Evolutionary conservation across 2,329 filamentous ascomycete species (phyloP).

Genomic region (Volutella citrinella): DNA sequence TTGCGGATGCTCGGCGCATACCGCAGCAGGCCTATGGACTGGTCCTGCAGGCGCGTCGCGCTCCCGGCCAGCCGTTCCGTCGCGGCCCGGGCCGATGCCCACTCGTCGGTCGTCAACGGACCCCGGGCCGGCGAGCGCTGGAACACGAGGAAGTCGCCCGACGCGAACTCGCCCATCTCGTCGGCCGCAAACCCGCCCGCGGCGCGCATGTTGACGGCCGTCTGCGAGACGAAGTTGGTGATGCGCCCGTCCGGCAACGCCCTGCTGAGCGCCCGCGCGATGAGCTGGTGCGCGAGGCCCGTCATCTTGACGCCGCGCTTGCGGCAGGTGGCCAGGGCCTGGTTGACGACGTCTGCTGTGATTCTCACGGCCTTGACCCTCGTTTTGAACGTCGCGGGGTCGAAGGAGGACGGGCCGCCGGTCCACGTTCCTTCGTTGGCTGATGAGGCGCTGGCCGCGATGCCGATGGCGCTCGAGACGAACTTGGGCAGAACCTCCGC

Average conservation of each 20-base stretch:
- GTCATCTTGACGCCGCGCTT: conserved; percentile 19
- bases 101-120: conserved; percentile 16
- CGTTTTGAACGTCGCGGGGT: conserved; percentile 9
- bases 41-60: conserved; percentile 14
- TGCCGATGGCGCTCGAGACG: conserved; percentile 11
- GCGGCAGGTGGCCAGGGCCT: conserved; percentile 9
- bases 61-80: conserved; percentile 13
- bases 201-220: conserved; percentile 21
- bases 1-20: conserved; percentile 19
- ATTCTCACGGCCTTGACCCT: conserved; percentile 17
- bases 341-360: conserved; percentile 7
- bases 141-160: conserved; percentile 13
- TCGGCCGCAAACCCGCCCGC: conserved; percentile 17
- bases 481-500: conserved; percentile 15
- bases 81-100: conserved; percentile 12
- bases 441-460: conserved; percentile 11
- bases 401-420: conserved; percentile 10
- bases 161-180: conserved; percentile 15
- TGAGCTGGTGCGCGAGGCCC: conserved; percentile 16
- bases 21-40: conserved; percentile 17
- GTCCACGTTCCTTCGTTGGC: conserved; percentile 19
- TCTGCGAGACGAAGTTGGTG: conserved; percentile 23
- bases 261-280: conserved; percentile 19
- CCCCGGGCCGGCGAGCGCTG: conserved; percentile 5
- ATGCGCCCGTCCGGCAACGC: conserved; percentile 10